A percentile compares a stretch with the other conserved stretches of the same genome.
Conservation (phyloP, 2,329 filamentous ascomycete species). For the Meredithiella fracta region DNA sequence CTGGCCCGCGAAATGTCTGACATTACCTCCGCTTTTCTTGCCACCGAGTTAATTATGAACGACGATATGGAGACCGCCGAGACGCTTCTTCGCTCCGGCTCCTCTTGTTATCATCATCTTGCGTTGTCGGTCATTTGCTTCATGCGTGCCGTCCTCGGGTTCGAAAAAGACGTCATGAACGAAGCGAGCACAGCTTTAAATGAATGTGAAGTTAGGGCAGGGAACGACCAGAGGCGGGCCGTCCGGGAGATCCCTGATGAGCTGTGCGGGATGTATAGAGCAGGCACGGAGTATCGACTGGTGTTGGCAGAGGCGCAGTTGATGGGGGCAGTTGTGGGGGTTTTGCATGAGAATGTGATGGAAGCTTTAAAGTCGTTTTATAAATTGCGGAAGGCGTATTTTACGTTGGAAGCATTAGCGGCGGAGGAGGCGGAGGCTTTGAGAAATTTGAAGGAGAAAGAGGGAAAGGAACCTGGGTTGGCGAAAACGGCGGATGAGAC, state of each 20-base stretch:
- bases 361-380: conserved; percentile 87
- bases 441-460: conserved; percentile 12
- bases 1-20: conserved; percentile 33
- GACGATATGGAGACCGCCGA: conserved; percentile 82
- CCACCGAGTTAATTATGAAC: conserved; percentile 62
- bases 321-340: conserved; percentile 74
- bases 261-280: conserved; percentile 45
- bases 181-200: conserved; percentile 58
- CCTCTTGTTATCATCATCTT: conserved; percentile 74
- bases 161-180: conserved; percentile 81
- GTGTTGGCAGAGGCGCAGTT: conserved; percentile 74
- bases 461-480: conserved; percentile 6
- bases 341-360: conserved; percentile 82
- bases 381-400: conserved; percentile 75
- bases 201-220: conserved; percentile 61
- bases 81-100: conserved; percentile 48
- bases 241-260: conserved; percentile 39
- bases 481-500: conserved; percentile 4
- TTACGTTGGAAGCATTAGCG: conserved; percentile 65
- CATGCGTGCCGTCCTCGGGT: conserved; percentile 70
- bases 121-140: conserved; percentile 70
- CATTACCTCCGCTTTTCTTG: conserved; percentile 44
- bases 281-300: conserved; percentile 74
- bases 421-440: conserved; percentile 47
- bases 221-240: conserved; percentile 59